Conservation (phyloP, 2,329 filamentous ascomycete genomes). For the Fusarium oxysporum region DNA sequence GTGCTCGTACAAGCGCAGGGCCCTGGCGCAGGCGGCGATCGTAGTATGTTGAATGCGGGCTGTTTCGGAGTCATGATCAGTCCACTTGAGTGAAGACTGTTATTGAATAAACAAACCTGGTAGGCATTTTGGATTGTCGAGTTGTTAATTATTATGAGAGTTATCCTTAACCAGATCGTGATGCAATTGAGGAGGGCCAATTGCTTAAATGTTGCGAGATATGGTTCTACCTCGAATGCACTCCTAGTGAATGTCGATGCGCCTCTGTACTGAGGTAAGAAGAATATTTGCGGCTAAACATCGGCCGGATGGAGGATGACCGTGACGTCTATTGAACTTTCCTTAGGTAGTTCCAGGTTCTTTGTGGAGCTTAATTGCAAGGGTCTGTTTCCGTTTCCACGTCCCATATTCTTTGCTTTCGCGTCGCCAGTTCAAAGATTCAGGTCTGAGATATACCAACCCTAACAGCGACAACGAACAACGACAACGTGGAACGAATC, state of each 20-base stretch:
- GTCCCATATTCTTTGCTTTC: slow-evolving; percentile 40
- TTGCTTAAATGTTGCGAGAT: slow-evolving; percentile 10
- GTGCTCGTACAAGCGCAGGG: slow-evolving; percentile 88
- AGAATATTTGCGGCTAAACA: slow-evolving; percentile 41
- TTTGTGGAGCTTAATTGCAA: slow-evolving; percentile 38
- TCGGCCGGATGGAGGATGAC: neutral
- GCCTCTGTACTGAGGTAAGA: slow-evolving; percentile 24
- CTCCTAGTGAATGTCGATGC: slow-evolving; percentile 15
- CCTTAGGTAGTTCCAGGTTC: slow-evolving; percentile 15
- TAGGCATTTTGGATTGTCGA: slow-evolving; percentile 31
- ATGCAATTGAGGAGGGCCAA: slow-evolving; percentile 10
- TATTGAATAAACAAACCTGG: slow-evolving; percentile 32
- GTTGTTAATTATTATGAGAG: neutral
- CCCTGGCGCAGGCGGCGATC: slow-evolving; percentile 87
- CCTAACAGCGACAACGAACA: slow-evolving; percentile 13
- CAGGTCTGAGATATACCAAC: slow-evolving; percentile 20
- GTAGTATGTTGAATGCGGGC: slow-evolving; percentile 81
- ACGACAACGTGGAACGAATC: slow-evolving; percentile 8
- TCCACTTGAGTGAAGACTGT: slow-evolving; percentile 12
- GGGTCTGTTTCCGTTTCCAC: slow-evolving; percentile 40
- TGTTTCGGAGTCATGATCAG: slow-evolving; percentile 48
- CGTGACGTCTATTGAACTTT: slow-evolving; percentile 40
- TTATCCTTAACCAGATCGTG: neutral
- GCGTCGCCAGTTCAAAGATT: slow-evolving; percentile 43
- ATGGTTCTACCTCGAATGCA: slow-evolving; percentile 24